These are phyloP conservation scores for Chlamydomonas sp. DNA, from an alignment of 139 green algal genomes.

Conservation along the genomic window DNA sequence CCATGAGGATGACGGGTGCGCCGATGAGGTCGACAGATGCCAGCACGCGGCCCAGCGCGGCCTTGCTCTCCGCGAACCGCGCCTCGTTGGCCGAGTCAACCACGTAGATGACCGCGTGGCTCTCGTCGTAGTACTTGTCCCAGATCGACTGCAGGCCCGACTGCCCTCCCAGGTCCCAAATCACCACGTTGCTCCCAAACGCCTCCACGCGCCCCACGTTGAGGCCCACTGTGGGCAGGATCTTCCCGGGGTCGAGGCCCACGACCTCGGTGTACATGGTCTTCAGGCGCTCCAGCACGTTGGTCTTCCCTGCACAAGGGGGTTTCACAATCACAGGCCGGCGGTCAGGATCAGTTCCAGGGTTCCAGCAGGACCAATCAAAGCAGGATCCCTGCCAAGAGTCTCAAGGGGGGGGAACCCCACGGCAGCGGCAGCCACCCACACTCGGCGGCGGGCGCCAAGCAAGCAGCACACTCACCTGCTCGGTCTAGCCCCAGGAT, in stretches of 20 bases:
- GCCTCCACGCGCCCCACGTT: constrained; percentile 80
- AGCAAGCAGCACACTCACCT: constrained; percentile 47
- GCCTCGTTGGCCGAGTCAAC: constrained; percentile 60
- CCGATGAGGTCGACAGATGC: constrained; percentile 51
- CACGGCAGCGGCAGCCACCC: background rate
- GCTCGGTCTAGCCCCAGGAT: constrained; percentile 87
- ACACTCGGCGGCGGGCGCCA: background rate
- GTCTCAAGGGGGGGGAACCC: background rate
- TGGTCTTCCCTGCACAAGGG: constrained; percentile 76
- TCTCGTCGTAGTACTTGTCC: constrained; percentile 94
- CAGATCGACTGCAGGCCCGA: constrained; percentile 81
- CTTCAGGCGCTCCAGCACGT: constrained; percentile 82
- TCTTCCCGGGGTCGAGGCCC: constrained; percentile 69
- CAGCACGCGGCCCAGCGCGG: constrained; percentile 59
- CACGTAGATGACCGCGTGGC: constrained; percentile 84
- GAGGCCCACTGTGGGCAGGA: constrained; percentile 90
- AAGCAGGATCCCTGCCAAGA: background rate
- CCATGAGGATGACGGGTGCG: constrained; percentile 82
- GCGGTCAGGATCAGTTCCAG: background rate
- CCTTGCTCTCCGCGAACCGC: constrained; percentile 58
- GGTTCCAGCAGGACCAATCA: background rate
- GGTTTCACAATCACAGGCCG: background rate
- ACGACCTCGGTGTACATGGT: constrained; percentile 61
- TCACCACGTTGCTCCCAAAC: constrained; percentile 48
- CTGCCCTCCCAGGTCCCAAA: constrained; percentile 89